A percentile compares a stretch with the other conserved stretches of the same genome.
Evolutionary conservation across 192 early-diverging fungal genomes (phyloP).

Genomic region (Entomortierella chlamydospora): DNA sequence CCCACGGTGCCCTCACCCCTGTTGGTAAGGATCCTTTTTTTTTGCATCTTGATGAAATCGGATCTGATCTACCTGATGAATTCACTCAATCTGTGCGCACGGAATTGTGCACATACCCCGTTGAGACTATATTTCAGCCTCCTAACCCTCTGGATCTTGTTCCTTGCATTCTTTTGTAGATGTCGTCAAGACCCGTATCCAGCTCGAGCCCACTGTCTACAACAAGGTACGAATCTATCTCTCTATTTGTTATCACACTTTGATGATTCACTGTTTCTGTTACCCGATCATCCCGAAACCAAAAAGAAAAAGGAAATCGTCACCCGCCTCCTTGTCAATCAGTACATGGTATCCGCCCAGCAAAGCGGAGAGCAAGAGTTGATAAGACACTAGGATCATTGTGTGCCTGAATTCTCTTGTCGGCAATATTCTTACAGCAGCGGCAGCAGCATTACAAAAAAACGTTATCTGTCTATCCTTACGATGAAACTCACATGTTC

Average conservation of each 20-base stretch:
- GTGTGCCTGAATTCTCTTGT: not conserved
- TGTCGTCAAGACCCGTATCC: slow-evolving; percentile 84
- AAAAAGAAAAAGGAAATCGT: not conserved
- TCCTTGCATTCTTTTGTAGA: slow-evolving; percentile 49
- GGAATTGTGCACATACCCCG: not conserved
- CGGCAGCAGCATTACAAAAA: not conserved
- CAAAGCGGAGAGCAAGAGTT: not conserved
- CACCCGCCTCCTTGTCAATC: not conserved
- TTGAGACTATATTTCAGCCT: not conserved
- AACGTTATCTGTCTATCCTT: not conserved
- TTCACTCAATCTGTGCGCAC: not conserved
- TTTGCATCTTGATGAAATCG: not conserved
- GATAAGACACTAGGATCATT: too few species aligned
- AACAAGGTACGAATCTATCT: slow-evolving; percentile 62
- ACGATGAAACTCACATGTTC: not conserved
- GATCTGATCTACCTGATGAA: slow-evolving; percentile 13
- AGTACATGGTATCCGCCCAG: not conserved
- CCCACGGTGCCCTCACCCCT: slow-evolving; percentile 69
- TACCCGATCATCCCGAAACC: not conserved
- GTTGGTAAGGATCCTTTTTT: slow-evolving; percentile 29
- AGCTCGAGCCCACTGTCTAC: slow-evolving; percentile 75
- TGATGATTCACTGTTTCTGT: not conserved
- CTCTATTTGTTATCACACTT: not conserved
- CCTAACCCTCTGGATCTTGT: not conserved
- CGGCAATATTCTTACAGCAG: not conserved